phyloP scores from a whole-genome alignment of 2,329 filamentous ascomycete species.

The Fusarium graminum region DNA sequence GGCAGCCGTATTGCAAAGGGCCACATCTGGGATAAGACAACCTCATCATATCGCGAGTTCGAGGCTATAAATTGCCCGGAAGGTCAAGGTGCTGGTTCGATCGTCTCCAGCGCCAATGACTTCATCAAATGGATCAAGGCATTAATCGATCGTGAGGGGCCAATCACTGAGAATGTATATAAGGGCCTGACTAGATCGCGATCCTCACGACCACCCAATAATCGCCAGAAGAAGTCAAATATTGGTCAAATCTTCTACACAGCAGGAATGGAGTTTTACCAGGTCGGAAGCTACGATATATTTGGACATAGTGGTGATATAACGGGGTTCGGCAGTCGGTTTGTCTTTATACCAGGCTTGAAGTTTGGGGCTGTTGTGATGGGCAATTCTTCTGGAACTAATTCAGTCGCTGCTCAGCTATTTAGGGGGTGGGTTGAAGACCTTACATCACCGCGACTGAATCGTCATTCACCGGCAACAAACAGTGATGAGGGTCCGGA shows the following conservation, averaged over 20 bases:
- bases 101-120: constrained; percentile 49
- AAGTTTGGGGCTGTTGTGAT: constrained; percentile 47
- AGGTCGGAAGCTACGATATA: constrained; percentile 41
- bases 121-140: constrained; percentile 50
- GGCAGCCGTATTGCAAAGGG: not conserved
- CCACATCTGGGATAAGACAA: constrained; percentile 26
- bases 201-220: constrained; percentile 31
- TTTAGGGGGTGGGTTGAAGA: constrained; percentile 43
- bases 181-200: constrained; percentile 41
- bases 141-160: constrained; percentile 43
- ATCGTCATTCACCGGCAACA: not conserved
- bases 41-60: not conserved
- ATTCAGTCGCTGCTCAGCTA: constrained; percentile 34
- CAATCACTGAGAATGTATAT: constrained; percentile 45
- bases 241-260: constrained; percentile 35
- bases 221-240: constrained; percentile 18
- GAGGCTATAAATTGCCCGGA: constrained; percentile 41
- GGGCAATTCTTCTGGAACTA: constrained; percentile 43
- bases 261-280: constrained; percentile 43
- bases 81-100: constrained; percentile 50
- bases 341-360: constrained; percentile 48
- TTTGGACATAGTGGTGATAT: constrained; percentile 47
- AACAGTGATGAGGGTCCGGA: not conserved
- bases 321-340: constrained; percentile 45
- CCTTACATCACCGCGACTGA: constrained; percentile 4